Base-by-base conservation (phyloP, 2,329 filamentous ascomycete species). In the Penicillium sp. region DNA sequence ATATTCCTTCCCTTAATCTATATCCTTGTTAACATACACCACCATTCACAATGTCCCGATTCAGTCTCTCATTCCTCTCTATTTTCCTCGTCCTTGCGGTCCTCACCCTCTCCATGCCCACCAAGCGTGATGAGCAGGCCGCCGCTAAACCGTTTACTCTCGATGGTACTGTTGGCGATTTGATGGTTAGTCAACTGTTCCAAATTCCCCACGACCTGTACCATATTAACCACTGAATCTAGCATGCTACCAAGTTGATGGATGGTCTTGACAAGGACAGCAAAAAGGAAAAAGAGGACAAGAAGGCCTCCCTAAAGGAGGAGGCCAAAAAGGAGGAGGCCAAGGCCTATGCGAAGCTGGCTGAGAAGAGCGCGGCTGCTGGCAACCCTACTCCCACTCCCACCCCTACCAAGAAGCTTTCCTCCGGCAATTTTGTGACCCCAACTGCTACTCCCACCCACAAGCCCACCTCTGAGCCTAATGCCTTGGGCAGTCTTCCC, bases 1-100 rank as follows among this genome's bases (percentile, higher is more conserved):
- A 58, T 27, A 50, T 51, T 35, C 13, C 21, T 60, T 58, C 36
- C 36, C 12, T 42, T 45, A 0, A 49, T 52, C 39, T 23, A 54
- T 27, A 57, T 59, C 48, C 15, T 45, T 17, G 12, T 23, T n/a
- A 45, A 31, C 21, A 49, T 35, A 61, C 25, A 39, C 35, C 25
- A 55, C 27, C 33, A 35, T 58, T 41, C 60, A 68, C 31, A 60
- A 74, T 75, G 72, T 63, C 69, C 43, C 72, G 70, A 39, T 62
- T 71, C 63, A 72, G 47, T 42, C 41, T 72, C 23, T 70, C 69
- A 27, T 58, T 72, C 50, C 56, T 73, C 29, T 66, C 70, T 19
- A 53, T 68, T 43, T 63, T 70, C 49, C 58, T 74, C 27, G 59
- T 68, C 50, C 62, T 75, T 29, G 73, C 70, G 7, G 56, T 70